Percentiles rank a stretch among this genome's conserved stretches.
Evolutionary conservation across 2,329 filamentous ascomycete genomes (phyloP).

Genomic region (Talaromyces sp.): DNA sequence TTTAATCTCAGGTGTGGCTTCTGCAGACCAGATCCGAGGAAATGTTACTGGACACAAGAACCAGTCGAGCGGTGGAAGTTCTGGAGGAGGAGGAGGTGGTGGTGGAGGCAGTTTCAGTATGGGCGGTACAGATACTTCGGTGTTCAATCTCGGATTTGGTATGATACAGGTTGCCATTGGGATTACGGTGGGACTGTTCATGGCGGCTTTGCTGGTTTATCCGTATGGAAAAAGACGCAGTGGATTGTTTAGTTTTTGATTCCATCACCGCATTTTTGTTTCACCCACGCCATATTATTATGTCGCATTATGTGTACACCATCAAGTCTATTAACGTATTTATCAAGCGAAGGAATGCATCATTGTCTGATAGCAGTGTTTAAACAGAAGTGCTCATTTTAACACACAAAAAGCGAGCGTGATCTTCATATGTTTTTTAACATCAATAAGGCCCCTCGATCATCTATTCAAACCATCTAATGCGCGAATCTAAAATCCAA

Average conservation of each 20-base stretch:
- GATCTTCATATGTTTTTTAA: neutral
- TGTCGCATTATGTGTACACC: neutral
- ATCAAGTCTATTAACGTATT: neutral
- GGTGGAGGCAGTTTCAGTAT: neutral
- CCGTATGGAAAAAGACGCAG: conserved; percentile 47
- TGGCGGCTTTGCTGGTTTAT: conserved; percentile 46
- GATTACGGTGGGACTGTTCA: conserved; percentile 47
- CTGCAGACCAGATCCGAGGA: conserved; percentile 47
- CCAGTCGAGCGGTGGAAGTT: neutral
- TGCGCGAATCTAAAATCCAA: conserved; percentile 48
- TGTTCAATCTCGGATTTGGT: conserved; percentile 14
- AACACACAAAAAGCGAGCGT: neutral
- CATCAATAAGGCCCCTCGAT: neutral
- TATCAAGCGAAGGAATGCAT: neutral
- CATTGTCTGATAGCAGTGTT: neutral
- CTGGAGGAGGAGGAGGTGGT: neutral
- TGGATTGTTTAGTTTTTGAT: conserved; percentile 40
- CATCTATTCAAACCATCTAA: neutral
- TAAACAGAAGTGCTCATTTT: neutral
- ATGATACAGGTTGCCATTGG: conserved; percentile 52
- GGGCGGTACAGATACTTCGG: conserved; percentile 8
- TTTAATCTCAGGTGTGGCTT: conserved; percentile 49
- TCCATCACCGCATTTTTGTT: neutral
- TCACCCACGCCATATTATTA: neutral
- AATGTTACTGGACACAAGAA: conserved; percentile 14